phyloP scores from a whole-genome alignment of 2,329 filamentous ascomycete genomes.

The Paraconiothyrium sp. region DNA sequence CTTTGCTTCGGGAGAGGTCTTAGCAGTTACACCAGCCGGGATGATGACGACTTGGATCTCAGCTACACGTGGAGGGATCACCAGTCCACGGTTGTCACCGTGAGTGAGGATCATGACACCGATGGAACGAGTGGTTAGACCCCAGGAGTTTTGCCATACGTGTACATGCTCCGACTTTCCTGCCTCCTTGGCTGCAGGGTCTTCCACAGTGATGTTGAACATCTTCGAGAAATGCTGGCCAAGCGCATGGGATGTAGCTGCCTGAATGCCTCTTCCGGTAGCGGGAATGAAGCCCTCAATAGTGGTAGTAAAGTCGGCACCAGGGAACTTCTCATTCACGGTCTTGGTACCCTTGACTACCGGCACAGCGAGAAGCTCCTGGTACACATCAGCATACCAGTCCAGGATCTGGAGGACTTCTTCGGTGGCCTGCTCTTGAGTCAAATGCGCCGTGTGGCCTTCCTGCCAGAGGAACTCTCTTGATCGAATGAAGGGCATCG shows the following conservation, averaged over 20 bases:
- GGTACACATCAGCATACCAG: conserved; percentile 90
- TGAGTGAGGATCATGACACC: conserved; percentile 99
- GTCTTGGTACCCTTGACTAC: conserved; percentile 96
- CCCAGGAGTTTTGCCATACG: conserved; percentile 99
- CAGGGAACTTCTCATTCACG: conserved; percentile 97
- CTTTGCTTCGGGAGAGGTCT: conserved; percentile 75
- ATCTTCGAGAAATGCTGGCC: conserved; percentile 99
- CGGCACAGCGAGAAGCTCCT: conserved; percentile 91
- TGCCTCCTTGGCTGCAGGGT: conserved; percentile 73
- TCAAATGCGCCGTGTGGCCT: conserved; percentile 91
- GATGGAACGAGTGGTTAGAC: conserved; percentile 94
- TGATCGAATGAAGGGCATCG: conserved; percentile 80
- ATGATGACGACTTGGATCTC: conserved; percentile 88
- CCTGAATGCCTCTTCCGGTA: conserved; percentile 96
- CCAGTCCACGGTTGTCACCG: conserved; percentile 92
- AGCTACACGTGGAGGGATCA: conserved; percentile 89
- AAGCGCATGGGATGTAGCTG: conserved; percentile 90
- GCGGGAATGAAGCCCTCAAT: conserved; percentile 96
- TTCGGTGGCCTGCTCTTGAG: conserved; percentile 78
- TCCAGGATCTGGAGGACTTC: conserved; percentile 95
- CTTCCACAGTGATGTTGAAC: conserved; percentile 98
- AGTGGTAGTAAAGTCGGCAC: conserved; percentile 95
- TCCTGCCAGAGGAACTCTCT: conserved; percentile 99
- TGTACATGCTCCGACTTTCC: conserved; percentile 75
- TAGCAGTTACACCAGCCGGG: conserved; percentile 91